Conservation (phyloP, 495 filamentous ascomycete genomes). For the Recurvomyces mirabilis region DNA sequence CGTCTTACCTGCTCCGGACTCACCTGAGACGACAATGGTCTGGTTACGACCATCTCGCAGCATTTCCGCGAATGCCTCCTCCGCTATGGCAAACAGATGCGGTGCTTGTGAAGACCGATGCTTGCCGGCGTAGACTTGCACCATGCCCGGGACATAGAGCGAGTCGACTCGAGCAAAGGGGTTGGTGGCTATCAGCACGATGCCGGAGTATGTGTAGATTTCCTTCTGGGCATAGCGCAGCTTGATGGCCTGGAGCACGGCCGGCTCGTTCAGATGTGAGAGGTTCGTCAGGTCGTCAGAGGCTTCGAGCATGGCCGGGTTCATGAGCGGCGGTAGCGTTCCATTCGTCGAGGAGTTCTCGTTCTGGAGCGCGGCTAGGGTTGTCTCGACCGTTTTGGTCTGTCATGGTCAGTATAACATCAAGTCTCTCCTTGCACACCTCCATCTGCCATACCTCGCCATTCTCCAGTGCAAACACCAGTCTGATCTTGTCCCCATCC, state of each 20-base stretch:
- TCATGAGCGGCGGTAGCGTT: conserved; percentile 85
- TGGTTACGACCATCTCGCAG: conserved; percentile 90
- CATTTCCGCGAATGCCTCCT: conserved; percentile 99
- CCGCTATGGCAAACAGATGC: conserved; percentile 96
- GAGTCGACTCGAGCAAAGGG: conserved; percentile 97
- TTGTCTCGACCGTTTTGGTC: conserved; percentile 73
- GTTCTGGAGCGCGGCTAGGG: conserved; percentile 63
- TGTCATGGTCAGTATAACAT: conserved; percentile 31
- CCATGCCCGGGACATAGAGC: conserved; percentile 97
- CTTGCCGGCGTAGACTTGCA: conserved; percentile 97
- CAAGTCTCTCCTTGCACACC: not conserved
- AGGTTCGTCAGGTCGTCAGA: conserved; percentile 97
- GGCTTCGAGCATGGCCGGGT: conserved; percentile 94
- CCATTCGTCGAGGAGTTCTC: conserved; percentile 52
- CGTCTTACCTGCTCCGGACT: conserved; percentile 97
- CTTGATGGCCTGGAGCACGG: conserved; percentile 94
- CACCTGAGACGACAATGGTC: conserved; percentile 95
- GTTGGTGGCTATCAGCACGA: conserved; percentile 97
- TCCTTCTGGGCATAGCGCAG: conserved; percentile 97
- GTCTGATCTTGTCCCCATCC: conserved; percentile 71
- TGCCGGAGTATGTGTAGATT: conserved; percentile 99
- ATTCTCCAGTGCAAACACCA: conserved; percentile 80
- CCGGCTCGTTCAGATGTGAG: conserved; percentile 96
- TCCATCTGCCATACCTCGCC: conserved; percentile 58
- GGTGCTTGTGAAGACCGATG: conserved; percentile 92